phyloP scores from a whole-genome alignment of 164 flowering plant species.

The Berberis vulgaris region DNA sequence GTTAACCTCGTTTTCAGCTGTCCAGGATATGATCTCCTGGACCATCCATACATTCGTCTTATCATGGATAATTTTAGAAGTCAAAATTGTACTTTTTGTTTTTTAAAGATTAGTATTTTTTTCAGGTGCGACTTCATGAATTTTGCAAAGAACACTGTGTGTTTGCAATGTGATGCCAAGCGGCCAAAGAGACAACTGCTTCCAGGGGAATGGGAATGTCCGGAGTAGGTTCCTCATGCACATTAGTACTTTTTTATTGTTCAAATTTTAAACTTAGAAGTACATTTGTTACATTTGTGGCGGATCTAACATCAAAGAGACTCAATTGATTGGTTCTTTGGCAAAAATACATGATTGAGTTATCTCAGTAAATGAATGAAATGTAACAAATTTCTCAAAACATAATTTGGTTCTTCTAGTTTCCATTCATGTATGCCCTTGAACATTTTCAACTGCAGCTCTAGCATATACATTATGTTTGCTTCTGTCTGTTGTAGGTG shows the following conservation, averaged over 20 bases:
- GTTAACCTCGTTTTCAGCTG: background rate
- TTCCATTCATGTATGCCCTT: slow-evolving; percentile 1
- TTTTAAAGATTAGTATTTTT: slow-evolving; percentile 8
- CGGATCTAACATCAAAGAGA: no score
- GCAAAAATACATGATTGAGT: no score
- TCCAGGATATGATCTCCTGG: background rate
- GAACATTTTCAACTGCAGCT: background rate
- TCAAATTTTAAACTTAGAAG: background rate
- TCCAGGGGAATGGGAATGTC: slow-evolving; percentile 99
- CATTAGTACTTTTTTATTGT: background rate
- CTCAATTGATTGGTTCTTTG: no score
- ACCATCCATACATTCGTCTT: background rate
- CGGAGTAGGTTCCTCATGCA: slow-evolving; percentile 50
- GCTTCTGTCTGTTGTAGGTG: slow-evolving; percentile 45
- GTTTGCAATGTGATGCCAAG: slow-evolving; percentile 97
- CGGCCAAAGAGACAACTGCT: slow-evolving; percentile 93
- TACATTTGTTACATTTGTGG: background rate
- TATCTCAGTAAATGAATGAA: no score
- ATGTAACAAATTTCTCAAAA: no score
- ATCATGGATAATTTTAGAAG: background rate
- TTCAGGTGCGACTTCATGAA: slow-evolving; percentile 98
- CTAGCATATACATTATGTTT: slow-evolving; percentile 6
- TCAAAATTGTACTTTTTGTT: background rate
- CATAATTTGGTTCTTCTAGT: background rate
- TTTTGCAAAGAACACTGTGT: slow-evolving; percentile 85